Base-by-base conservation (phyloP, 2,329 filamentous ascomycete species). In the Claviceps purpurea region DNA sequence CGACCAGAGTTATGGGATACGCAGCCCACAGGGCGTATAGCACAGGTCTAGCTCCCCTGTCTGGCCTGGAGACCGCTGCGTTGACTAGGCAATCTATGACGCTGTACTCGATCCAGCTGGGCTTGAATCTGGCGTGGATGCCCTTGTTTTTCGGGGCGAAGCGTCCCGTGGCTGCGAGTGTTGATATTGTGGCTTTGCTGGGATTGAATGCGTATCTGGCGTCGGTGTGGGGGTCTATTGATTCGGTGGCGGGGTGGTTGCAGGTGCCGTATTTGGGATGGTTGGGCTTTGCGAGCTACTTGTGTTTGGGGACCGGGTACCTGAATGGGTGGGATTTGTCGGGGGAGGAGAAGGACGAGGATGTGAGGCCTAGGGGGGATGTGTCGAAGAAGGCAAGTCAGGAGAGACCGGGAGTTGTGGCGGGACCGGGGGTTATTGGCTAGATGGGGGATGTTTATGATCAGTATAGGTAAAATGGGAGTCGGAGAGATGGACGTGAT, bases 131-230 rank as follows among this genome's bases (percentile, higher is more conserved):
- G 34, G 68, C 84, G 51, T 97, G 88, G 88, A 96, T 89, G 79
- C 91, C 91, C 13, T 77, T 96, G 11, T 96, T 96, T 77, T 96
- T 95, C 64, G 77, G 79, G n/a, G 64, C 84, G 49, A 82, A 84
- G 57, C 79, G 80, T 16, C 89, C 89, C 1, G 74, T 84, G 50
- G 79, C 81, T 62, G 89, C 90, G 3, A 81, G 87, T 6, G 76
- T 77, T 30, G 87, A 96, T 64, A 84, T 95, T 49, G 69, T 87
- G 30, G 76, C 82, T 0, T 73, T 96, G 8, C 73, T 84, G 0
- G 88, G 85, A 8, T 72, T 84, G 34, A 86, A 87, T 47, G 78
- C 76, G 6, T 90, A 89, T 60, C 69, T 96, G 49, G 77, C 86
- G 14, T 86, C 85, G 61, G 70, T 86, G 53, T 96, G 88, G 83